These are phyloP conservation scores for Schizophyllum commune DNA, from an alignment of 1,284 basidiomycete genomes.

Conservation along the genomic window DNA sequence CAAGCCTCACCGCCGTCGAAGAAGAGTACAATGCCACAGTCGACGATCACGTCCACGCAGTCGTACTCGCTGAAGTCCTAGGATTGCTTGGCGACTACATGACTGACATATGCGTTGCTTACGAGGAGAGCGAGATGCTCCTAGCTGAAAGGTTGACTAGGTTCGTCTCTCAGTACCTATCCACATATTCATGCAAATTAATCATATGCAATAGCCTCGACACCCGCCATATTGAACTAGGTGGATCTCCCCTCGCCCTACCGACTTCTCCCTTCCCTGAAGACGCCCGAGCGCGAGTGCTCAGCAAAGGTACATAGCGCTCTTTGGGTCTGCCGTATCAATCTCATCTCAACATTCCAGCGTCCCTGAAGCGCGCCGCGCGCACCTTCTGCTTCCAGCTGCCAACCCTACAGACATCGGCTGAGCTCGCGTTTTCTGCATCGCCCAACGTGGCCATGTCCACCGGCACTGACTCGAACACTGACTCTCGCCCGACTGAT, in stretches of 20 bases:
- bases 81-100: not conserved
- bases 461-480: no score
- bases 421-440: no score
- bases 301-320: not conserved
- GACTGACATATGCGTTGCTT: not conserved
- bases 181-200: not conserved
- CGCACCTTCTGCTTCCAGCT: not conserved
- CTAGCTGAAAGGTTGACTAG: not conserved
- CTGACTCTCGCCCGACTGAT: no score
- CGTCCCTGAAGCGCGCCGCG: not conserved
- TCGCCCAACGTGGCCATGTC: no score
- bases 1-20: not conserved
- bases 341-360: not conserved
- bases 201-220: not conserved
- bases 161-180: not conserved
- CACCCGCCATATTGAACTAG: not conserved
- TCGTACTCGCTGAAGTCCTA: not conserved
- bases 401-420: no score
- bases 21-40: not conserved
- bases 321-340: not conserved
- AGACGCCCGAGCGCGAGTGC: not conserved
- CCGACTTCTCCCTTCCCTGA: not conserved
- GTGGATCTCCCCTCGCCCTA: not conserved
- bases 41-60: not conserved
- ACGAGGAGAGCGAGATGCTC: not conserved